phyloP scores from a whole-genome alignment of 2,329 filamentous ascomycete genomes.

The Fusarium nematophilum region DNA sequence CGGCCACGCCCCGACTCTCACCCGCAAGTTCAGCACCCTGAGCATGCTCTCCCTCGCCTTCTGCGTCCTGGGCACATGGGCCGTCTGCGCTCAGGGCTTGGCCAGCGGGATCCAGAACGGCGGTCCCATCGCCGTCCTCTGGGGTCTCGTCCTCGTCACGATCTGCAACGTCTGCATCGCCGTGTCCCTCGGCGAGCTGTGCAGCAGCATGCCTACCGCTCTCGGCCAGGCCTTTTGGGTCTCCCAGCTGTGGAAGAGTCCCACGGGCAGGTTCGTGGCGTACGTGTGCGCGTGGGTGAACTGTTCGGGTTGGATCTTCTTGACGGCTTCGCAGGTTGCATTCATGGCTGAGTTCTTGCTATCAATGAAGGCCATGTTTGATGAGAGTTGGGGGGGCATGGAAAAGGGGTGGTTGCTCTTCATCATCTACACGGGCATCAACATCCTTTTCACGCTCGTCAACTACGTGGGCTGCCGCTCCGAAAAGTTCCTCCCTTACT shows the following conservation, averaged over 20 bases:
- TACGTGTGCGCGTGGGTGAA: slow-evolving; percentile 71
- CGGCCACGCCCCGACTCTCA: slow-evolving; percentile 52
- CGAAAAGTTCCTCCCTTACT: slow-evolving; percentile 54
- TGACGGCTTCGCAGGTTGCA: slow-evolving; percentile 65
- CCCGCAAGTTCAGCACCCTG: slow-evolving; percentile 61
- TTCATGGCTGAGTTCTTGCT: slow-evolving; percentile 69
- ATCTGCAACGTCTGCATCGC: slow-evolving; percentile 64
- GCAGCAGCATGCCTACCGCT: slow-evolving; percentile 69
- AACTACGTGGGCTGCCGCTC: slow-evolving; percentile 64
- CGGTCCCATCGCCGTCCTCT: slow-evolving; percentile 64
- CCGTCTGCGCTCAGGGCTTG: slow-evolving; percentile 63
- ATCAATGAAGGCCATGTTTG: slow-evolving; percentile 66
- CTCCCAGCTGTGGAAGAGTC: slow-evolving; percentile 49
- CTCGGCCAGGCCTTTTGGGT: slow-evolving; percentile 69
- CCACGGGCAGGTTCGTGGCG: slow-evolving; percentile 59
- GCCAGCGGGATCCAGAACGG: slow-evolving; percentile 63
- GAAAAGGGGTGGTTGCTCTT: slow-evolving; percentile 63
- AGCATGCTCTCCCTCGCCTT: slow-evolving; percentile 69
- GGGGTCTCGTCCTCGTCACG: slow-evolving; percentile 64
- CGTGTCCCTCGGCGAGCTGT: slow-evolving; percentile 65
- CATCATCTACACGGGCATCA: slow-evolving; percentile 65
- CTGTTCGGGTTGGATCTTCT: slow-evolving; percentile 69
- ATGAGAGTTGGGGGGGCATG: slow-evolving; percentile 57
- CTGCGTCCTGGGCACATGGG: slow-evolving; percentile 67
- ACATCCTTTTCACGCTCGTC: slow-evolving; percentile 58